These are phyloP conservation scores for Uronychia binucleata DNA, from an alignment of 73 alveolate species.

Conservation along the genomic window DNA sequence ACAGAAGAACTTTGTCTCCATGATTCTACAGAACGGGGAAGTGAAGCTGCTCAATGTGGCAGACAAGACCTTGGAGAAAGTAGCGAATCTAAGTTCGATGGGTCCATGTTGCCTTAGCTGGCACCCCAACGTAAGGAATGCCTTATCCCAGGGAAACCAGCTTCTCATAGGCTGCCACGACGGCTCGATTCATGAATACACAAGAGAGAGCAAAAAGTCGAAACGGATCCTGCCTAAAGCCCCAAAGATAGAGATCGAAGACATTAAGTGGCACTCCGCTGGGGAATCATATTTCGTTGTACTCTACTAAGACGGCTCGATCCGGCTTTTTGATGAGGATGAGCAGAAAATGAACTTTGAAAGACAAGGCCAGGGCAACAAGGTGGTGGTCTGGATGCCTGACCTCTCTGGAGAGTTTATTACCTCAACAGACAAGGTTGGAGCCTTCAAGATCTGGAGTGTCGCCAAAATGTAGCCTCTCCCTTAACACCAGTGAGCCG, in stretches of 20 bases:
- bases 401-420: conserved; percentile 83
- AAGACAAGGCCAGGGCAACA: conserved; percentile 69
- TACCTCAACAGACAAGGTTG: conserved; percentile 68
- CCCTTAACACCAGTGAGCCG: conserved; percentile 24
- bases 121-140: conserved; percentile 27
- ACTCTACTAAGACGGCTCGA: conserved; percentile 44
- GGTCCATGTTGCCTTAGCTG: conserved; percentile 38
- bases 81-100: background rate
- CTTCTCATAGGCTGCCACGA: background rate
- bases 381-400: conserved; percentile 69
- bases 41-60: conserved; percentile 25
- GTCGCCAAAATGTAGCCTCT: conserved; percentile 44
- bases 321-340: background rate
- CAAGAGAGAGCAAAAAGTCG: background rate
- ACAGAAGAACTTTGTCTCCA: conserved; percentile 31
- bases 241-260: background rate
- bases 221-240: background rate
- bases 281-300: conserved; percentile 50
- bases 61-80: conserved; percentile 5
- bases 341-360: conserved; percentile 46
- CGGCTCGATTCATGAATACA: background rate
- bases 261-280: background rate
- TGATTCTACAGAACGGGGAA: conserved; percentile 30
- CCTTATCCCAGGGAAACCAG: background rate
- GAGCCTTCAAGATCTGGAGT: conserved; percentile 75